A percentile compares a stretch with the other conserved stretches of the same genome.
Conservation (phyloP, 495 filamentous ascomycete genomes). For the Penicillium bialowiezense region DNA sequence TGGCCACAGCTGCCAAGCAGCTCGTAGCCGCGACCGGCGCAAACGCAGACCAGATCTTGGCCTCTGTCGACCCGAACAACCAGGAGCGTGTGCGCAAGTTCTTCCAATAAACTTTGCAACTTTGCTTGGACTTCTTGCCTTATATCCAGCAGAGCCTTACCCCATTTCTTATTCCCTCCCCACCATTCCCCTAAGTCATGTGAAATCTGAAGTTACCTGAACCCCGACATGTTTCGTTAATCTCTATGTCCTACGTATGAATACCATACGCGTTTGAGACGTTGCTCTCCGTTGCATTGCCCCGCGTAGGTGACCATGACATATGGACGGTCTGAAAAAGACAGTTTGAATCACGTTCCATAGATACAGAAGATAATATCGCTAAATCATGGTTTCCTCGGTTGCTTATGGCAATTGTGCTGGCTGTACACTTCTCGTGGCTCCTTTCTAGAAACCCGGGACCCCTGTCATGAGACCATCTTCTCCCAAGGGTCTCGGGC, state of each 20-base stretch:
- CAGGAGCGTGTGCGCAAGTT: slow-evolving; percentile 71
- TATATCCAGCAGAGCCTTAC: slow-evolving; percentile 20
- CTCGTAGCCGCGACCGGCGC: slow-evolving; percentile 67
- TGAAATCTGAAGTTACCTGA: slow-evolving; percentile 27
- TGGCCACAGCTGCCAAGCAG: slow-evolving; percentile 68
- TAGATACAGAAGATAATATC: too few species aligned
- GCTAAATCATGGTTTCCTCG: too few species aligned
- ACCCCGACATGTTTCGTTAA: slow-evolving; percentile 23
- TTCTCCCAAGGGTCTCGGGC: too few species aligned
- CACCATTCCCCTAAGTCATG: slow-evolving; percentile 22
- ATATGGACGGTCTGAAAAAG: too few species aligned
- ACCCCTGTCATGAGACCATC: too few species aligned
- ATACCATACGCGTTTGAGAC: slow-evolving; percentile 8
- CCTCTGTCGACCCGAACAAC: slow-evolving; percentile 67
- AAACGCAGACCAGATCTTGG: slow-evolving; percentile 67
- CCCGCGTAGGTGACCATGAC: too few species aligned
- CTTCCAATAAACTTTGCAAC: slow-evolving; percentile 51
- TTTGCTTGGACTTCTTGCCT: slow-evolving; percentile 16
- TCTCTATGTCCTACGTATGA: slow-evolving; percentile 15
- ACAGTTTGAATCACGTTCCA: too few species aligned
- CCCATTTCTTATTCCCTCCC: slow-evolving; percentile 11
- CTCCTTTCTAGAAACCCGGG: too few species aligned
- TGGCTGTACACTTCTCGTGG: too few species aligned
- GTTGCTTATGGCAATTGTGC: too few species aligned
- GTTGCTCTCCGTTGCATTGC: neutral